These are phyloP conservation scores for Sordaria brevicollis DNA, from an alignment of 495 filamentous ascomycete genomes.

Conservation along the genomic window DNA sequence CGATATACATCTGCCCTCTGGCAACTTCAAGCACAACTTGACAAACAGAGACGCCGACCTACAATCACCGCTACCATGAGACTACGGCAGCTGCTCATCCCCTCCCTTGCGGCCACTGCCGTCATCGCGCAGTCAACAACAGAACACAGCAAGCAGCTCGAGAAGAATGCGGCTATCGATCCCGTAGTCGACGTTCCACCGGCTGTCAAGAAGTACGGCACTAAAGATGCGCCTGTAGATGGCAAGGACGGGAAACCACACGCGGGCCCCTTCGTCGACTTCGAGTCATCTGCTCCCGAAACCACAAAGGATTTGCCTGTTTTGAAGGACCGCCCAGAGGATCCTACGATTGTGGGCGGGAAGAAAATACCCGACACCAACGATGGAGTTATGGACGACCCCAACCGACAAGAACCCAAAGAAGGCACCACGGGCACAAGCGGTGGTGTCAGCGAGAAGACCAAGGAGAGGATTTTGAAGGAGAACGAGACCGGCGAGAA, in stretches of 20 bases:
- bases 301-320: slow-evolving; percentile 32
- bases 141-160: slow-evolving; percentile 5
- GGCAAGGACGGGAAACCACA: slow-evolving; percentile 95
- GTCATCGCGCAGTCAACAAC: slow-evolving; percentile 14
- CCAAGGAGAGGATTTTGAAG: slow-evolving; percentile 53
- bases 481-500: slow-evolving; percentile 49
- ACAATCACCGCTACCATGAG: slow-evolving; percentile 24
- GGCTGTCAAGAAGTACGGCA: slow-evolving; percentile 41
- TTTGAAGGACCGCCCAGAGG: slow-evolving; percentile 36
- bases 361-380: slow-evolving; percentile 64
- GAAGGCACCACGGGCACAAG: slow-evolving; percentile 79
- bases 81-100: slow-evolving; percentile 32
- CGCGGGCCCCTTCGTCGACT: slow-evolving; percentile 75
- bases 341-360: slow-evolving; percentile 46
- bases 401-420: slow-evolving; percentile 58
- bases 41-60: background rate
- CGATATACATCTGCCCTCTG: background rate
- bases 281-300: slow-evolving; percentile 33
- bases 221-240: slow-evolving; percentile 86
- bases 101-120: slow-evolving; percentile 29
- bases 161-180: slow-evolving; percentile 6
- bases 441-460: slow-evolving; percentile 77
- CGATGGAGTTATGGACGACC: slow-evolving; percentile 89
- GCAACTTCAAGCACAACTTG: background rate
- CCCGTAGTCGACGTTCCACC: slow-evolving; percentile 8